Evolutionary conservation across 306 rosid species (phyloP).

Genomic region (Cucurbita argyrosperma): DNA sequence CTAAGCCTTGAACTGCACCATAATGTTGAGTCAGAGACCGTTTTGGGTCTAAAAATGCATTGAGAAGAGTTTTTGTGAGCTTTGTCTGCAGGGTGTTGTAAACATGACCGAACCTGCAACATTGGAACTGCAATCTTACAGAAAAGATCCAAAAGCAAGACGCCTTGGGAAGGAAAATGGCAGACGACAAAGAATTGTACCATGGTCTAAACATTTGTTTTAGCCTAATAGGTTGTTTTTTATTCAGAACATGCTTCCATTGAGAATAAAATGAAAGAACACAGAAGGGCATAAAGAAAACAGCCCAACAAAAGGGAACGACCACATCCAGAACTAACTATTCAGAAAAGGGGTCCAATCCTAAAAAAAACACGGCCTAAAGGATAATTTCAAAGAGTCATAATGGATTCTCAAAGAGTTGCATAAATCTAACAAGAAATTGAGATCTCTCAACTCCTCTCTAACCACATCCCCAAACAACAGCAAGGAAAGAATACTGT

Average conservation of each 20-base stretch:
- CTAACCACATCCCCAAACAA: background rate
- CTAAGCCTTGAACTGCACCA: conserved; percentile 86
- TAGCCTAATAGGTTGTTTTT: background rate
- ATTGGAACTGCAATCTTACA: background rate
- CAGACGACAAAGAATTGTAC: conserved; percentile 1
- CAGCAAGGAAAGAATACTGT: too few relatives aligned
- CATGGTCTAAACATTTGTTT: background rate
- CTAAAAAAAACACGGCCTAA: background rate
- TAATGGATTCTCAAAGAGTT: background rate
- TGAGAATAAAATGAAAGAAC: background rate
- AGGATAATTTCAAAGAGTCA: background rate
- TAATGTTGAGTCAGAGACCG: conserved; percentile 76
- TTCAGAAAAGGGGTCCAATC: background rate
- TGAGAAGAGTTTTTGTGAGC: conserved; percentile 68
- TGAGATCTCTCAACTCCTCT: background rate
- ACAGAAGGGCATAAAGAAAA: background rate
- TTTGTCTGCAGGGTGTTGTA: conserved; percentile 85
- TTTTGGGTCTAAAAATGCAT: conserved; percentile 78
- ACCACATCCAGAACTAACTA: background rate
- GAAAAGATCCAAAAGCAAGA: background rate
- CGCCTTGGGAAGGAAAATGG: background rate
- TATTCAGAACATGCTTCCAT: background rate
- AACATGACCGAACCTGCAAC: conserved; percentile 70
- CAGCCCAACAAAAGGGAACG: background rate
- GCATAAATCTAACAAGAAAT: background rate